A percentile compares a stretch with the other conserved stretches of the same genome.
Evolutionary conservation across 768 basidiomycete genomes (phyloP).

Genomic region (Serendipita indica): DNA sequence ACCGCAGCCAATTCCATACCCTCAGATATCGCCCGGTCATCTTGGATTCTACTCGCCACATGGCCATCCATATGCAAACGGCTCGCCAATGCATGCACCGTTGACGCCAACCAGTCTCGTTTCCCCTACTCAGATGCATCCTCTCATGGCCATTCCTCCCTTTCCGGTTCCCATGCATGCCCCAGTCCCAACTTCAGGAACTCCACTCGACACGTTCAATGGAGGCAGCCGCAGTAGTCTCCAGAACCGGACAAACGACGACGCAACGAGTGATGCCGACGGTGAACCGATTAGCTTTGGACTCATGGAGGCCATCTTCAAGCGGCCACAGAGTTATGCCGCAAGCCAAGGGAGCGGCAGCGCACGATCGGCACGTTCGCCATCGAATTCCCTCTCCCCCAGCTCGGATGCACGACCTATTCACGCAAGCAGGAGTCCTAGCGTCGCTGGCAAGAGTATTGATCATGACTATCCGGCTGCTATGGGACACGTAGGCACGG

Average conservation of each 20-base stretch:
- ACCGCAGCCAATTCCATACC: conserved; percentile 2
- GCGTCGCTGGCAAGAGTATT: neutral
- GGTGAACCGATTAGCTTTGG: conserved; percentile 4
- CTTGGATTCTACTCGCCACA: neutral
- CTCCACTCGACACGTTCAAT: neutral
- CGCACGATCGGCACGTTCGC: neutral
- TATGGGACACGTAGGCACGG: neutral
- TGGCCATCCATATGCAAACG: neutral
- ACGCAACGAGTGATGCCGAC: neutral
- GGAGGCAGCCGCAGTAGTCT: neutral
- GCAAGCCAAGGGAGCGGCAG: neutral
- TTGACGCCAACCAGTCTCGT: neutral
- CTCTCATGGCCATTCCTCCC: neutral
- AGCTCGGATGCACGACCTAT: neutral
- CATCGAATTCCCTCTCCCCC: neutral
- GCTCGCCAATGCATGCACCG: neutral
- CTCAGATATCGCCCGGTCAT: neutral
- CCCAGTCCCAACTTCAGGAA: neutral
- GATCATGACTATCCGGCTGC: neutral
- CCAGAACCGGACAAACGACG: neutral
- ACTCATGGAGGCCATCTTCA: conserved; percentile 6
- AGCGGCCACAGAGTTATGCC: neutral
- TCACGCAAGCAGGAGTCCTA: neutral
- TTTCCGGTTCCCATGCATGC: neutral
- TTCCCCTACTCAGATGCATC: neutral